A percentile compares a stretch with the other conserved stretches of the same genome.
phyloP scores from a whole-genome alignment of 139 green algal species.

The Coelastrella sp. region DNA sequence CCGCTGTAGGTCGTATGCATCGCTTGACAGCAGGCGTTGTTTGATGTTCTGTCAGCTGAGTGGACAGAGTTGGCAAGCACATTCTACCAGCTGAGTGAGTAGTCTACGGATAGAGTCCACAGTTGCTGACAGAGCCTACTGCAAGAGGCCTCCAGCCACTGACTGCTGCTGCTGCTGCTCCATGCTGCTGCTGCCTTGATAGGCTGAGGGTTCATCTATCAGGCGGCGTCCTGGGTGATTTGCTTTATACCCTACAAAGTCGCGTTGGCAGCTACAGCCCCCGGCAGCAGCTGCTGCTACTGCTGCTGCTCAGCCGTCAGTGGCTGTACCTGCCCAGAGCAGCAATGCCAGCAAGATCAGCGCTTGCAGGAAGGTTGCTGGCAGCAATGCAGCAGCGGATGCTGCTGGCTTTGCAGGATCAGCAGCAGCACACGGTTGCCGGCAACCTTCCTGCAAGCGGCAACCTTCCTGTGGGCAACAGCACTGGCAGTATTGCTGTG shows the following conservation, averaged over 20 bases:
- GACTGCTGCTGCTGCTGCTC: neutral
- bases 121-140: no score
- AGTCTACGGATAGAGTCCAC: no score
- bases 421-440: neutral
- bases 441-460: neutral
- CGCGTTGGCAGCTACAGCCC: neutral
- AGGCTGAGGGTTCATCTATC: neutral
- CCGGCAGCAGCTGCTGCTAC: constrained; percentile 35
- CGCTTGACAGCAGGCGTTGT: neutral
- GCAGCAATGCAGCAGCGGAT: neutral
- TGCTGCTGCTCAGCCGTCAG: constrained; percentile 17
- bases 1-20: no score
- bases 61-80: no score
- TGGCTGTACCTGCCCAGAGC: neutral
- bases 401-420: constrained; percentile 7
- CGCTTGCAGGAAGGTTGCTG: neutral
- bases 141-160: no score
- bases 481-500: neutral
- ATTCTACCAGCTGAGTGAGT: no score
- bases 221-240: neutral
- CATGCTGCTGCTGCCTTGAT: constrained; percentile 17
- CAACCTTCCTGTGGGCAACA: neutral
- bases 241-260: constrained; percentile 6
- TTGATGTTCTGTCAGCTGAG: neutral
- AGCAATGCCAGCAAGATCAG: neutral